Base-by-base conservation (phyloP, 257 asterid genomes). In the Capsicum chinense region DNA sequence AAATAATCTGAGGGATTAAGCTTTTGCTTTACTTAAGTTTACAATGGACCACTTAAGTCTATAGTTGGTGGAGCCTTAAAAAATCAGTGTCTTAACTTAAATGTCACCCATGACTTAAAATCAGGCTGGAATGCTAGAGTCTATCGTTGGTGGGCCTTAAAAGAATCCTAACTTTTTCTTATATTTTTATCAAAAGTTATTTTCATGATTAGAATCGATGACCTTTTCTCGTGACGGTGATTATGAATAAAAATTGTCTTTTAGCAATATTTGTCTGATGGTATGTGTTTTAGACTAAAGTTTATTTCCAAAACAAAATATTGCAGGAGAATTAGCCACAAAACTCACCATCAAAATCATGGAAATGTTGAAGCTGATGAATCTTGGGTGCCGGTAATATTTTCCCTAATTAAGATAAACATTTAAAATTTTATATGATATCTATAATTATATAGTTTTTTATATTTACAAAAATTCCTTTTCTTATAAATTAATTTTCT, bases 301-400 rank as follows among this genome's bases (percentile, higher is more conserved):
- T 68, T 68, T 3, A 6, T 6, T 37, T 68, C 10, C 0, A 0
- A 0, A 0, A 7, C 10, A 47, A 48, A 50, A 26, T 81, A 44
- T 64, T 78, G 69, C 85, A 90, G 92, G 92, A 90, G 92, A 83
- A 88, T 90, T 79, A 90, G 92, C 86, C 92, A 90, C 56, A 85
- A 85, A 73, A 88, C 88, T 63, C 92, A 90, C 67, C 92, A 90
- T 76, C 88, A 87, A 67, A 90, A 90, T 52, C 92, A 90, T 82
- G 92, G 92, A 56, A 85, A 90, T 83, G 91, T 90, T 42, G 91
- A 90, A 15, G 84, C 78, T 9, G 92, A 90, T 50, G 92, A 90
- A 76, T 88, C 91, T 33, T 90, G 92, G 92, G 92, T 90, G 56
- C 92, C 92, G 86, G 92, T 90, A 90, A 83, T n/a, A 63, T 62